Conservation (phyloP, 129 eudicot genomes). For the Scalesia atractyloides region DNA sequence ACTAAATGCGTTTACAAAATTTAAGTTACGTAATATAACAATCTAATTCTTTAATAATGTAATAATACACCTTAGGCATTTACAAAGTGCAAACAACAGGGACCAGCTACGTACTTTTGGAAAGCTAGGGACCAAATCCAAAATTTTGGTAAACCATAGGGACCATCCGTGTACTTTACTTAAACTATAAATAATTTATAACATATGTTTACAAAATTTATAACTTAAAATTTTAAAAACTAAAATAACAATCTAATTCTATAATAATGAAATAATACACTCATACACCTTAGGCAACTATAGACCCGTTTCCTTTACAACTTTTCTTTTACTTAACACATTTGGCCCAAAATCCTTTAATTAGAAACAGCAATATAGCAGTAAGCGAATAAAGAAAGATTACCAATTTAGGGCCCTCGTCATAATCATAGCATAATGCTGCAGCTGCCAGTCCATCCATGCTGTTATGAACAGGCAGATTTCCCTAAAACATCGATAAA, state of each 20-base stretch:
- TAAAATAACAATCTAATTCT: background rate
- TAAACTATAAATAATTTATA: background rate
- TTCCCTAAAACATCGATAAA: constrained; percentile 46
- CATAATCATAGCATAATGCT: constrained; percentile 72
- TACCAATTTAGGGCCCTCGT: constrained; percentile 93
- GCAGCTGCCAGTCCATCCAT: constrained; percentile 96
- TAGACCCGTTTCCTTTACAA: background rate
- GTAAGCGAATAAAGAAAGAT: constrained; percentile 19
- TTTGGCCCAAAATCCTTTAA: background rate
- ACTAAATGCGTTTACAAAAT: background rate
- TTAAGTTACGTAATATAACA: background rate
- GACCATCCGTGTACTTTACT: background rate
- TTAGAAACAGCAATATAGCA: background rate
- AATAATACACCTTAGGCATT: background rate
- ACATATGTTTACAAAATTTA: background rate
- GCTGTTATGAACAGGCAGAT: constrained; percentile 79
- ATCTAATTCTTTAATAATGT: background rate
- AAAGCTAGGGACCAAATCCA: no score
- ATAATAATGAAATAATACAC: background rate
- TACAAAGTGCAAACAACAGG: no score
- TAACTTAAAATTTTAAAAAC: background rate
- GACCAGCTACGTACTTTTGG: no score
- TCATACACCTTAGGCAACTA: background rate
- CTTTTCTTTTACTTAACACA: background rate
- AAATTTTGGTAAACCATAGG: no score